Conservation (phyloP, 306 rosid genomes). For the Glycine soja region DNA sequence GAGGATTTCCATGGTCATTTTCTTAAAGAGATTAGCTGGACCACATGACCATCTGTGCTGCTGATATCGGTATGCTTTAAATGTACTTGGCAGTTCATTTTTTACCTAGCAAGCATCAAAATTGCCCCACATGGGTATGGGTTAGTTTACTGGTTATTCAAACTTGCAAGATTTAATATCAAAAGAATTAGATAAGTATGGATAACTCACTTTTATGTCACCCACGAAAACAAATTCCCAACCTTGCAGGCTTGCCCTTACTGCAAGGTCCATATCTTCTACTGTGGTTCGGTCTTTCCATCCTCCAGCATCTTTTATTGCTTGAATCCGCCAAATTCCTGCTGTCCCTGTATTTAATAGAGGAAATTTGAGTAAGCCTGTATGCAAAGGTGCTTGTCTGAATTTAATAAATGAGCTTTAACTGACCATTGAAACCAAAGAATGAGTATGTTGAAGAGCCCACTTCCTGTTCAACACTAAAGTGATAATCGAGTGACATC, state of each 20-base stretch:
- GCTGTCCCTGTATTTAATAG: conserved; percentile 58
- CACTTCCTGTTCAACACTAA: conserved; percentile 69
- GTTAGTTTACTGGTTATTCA: conserved; percentile 31
- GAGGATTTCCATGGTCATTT: conserved; percentile 63
- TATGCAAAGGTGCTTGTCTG: neutral
- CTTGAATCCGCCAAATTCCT: conserved; percentile 61
- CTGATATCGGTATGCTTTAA: conserved; percentile 58
- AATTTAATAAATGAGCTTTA: neutral
- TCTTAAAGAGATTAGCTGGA: conserved; percentile 61
- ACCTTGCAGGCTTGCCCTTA: conserved; percentile 65
- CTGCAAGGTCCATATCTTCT: conserved; percentile 71
- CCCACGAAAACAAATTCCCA: conserved; percentile 67
- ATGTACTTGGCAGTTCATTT: conserved; percentile 69
- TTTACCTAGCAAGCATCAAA: conserved; percentile 51
- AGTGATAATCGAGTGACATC: conserved; percentile 70
- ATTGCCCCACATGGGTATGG: conserved; percentile 4
- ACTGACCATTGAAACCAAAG: conserved; percentile 70
- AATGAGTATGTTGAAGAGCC: conserved; percentile 67
- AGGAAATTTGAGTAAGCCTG: conserved; percentile 34
- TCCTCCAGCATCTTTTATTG: conserved; percentile 69
- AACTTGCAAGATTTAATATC: conserved; percentile 19
- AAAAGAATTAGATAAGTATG: conserved; percentile 23
- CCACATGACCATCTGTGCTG: conserved; percentile 69
- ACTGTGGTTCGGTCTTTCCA: conserved; percentile 71
- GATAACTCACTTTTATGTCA: conserved; percentile 56